phyloP scores from a whole-genome alignment of 176 grass and related monocot genomes.

The Cenchrus fungigraminus region DNA sequence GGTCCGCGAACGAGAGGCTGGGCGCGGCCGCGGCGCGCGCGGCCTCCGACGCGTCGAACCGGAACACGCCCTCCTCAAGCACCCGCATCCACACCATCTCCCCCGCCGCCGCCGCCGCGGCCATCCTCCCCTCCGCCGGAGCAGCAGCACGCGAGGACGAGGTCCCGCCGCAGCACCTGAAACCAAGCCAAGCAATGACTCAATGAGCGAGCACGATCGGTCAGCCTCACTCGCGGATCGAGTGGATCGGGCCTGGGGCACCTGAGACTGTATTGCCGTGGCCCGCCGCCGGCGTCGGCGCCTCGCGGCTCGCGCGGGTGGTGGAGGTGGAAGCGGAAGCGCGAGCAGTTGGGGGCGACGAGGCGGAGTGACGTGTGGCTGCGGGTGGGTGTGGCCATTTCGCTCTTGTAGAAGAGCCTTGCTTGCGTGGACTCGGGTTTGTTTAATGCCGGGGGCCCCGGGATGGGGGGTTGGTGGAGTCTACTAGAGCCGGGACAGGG shows the following conservation, averaged over 20 bases:
- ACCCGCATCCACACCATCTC: slow-evolving; percentile 62
- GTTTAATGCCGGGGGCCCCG: not conserved
- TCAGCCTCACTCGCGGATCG: not conserved
- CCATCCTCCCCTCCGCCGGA: not conserved
- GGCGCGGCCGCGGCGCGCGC: slow-evolving; percentile 61
- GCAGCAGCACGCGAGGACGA: not conserved
- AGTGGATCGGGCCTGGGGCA: not conserved
- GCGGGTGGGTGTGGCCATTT: slow-evolving; percentile 21
- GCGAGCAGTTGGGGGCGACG: not conserved
- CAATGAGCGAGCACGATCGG: not conserved
- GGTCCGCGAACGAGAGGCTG: slow-evolving; percentile 76
- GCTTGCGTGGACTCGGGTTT: slow-evolving; percentile 41
- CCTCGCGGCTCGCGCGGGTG: slow-evolving; percentile 1
- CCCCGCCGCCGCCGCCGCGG: not conserved
- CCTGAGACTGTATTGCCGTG: slow-evolving; percentile 18
- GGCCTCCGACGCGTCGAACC: slow-evolving; percentile 75
- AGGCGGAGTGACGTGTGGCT: slow-evolving; percentile 7
- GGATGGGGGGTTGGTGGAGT: not conserved
- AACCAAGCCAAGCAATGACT: not conserved
- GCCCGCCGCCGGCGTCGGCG: not conserved
- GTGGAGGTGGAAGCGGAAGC: slow-evolving; percentile 8
- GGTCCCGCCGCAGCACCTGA: slow-evolving; percentile 33
- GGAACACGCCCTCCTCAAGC: slow-evolving; percentile 79
- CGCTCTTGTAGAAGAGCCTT: not conserved
- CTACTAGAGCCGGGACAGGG: not conserved